phyloP scores from a whole-genome alignment of 2,329 filamentous ascomycete genomes.

The Colletotrichum phormii region DNA sequence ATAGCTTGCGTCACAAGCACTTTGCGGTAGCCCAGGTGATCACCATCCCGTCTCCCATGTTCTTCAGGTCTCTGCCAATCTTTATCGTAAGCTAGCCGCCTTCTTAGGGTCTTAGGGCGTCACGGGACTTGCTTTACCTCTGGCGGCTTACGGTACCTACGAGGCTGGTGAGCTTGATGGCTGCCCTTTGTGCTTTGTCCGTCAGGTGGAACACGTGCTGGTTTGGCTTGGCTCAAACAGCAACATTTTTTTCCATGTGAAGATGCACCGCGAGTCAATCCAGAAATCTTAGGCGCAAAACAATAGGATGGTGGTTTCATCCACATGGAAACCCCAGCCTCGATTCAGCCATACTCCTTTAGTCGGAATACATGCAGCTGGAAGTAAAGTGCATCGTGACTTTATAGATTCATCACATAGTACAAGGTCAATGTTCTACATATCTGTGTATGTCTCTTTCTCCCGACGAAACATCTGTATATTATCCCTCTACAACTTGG shows the following conservation, averaged over 20 bases:
- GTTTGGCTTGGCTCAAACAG: conserved; percentile 10
- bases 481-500: conserved; percentile 64
- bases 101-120: background rate
- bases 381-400: background rate
- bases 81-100: background rate
- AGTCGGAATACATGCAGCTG: background rate
- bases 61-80: background rate
- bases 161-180: background rate
- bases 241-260: conserved; percentile 30
- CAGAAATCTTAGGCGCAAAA: background rate
- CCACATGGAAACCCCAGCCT: background rate
- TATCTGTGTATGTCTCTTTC: background rate
- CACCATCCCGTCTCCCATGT: conserved; percentile 7
- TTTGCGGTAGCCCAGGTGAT: conserved; percentile 11
- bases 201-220: conserved; percentile 20
- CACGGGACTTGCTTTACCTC: background rate
- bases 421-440: conserved; percentile 6
- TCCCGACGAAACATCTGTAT: too few relatives aligned
- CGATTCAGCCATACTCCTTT: background rate
- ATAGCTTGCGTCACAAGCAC: conserved; percentile 32
- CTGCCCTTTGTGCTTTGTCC: background rate
- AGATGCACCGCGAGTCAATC: conserved; percentile 32
- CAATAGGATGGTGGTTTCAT: conserved; percentile 3
- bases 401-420: background rate
- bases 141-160: background rate